Evolutionary conservation across 2,329 filamentous ascomycete genomes (phyloP).

Genomic region (Stachybotrys chartarum): DNA sequence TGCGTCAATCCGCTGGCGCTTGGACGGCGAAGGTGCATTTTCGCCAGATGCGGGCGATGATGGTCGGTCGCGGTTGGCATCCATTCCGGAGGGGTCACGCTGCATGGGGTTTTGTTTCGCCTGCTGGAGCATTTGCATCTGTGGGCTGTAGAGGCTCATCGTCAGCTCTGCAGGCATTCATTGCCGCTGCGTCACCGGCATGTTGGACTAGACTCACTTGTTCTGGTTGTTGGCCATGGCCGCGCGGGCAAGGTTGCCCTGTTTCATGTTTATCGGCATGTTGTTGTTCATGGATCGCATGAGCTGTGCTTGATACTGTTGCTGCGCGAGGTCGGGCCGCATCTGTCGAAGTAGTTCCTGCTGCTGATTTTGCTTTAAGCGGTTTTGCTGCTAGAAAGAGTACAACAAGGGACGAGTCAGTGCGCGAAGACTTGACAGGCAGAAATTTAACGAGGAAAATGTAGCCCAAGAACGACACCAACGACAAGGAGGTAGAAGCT

Average conservation of each 20-base stretch:
- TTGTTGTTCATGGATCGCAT: conserved; percentile 60
- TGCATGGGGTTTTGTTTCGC: conserved; percentile 79
- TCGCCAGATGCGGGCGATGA: conserved; percentile 78
- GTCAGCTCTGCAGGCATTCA: background rate
- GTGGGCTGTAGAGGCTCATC: conserved; percentile 39
- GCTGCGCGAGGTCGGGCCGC: conserved; percentile 52
- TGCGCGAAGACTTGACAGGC: conserved; percentile 1
- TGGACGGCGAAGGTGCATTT: conserved; percentile 86
- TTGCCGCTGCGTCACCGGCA: background rate
- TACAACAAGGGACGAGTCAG: conserved; percentile 1
- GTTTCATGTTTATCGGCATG: conserved; percentile 53
- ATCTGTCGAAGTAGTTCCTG: conserved; percentile 71
- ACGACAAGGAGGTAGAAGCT: conserved; percentile 9
- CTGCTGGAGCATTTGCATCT: conserved; percentile 65
- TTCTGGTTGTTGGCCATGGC: conserved; percentile 74
- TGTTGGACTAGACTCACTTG: conserved; percentile 43
- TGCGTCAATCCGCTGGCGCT: conserved; percentile 73
- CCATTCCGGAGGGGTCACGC: conserved; percentile 79
- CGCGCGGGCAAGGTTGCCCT: conserved; percentile 58
- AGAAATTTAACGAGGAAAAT: background rate
- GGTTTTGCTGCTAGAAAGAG: conserved; percentile 53
- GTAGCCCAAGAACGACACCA: conserved; percentile 7
- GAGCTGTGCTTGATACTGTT: conserved; percentile 53
- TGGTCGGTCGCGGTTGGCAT: conserved; percentile 72
- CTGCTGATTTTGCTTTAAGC: conserved; percentile 67